Evolutionary conservation across 768 basidiomycete species (phyloP), one percentile per base, ranked within the genome.

Genomic region (Lactarius evosmus): DNA sequence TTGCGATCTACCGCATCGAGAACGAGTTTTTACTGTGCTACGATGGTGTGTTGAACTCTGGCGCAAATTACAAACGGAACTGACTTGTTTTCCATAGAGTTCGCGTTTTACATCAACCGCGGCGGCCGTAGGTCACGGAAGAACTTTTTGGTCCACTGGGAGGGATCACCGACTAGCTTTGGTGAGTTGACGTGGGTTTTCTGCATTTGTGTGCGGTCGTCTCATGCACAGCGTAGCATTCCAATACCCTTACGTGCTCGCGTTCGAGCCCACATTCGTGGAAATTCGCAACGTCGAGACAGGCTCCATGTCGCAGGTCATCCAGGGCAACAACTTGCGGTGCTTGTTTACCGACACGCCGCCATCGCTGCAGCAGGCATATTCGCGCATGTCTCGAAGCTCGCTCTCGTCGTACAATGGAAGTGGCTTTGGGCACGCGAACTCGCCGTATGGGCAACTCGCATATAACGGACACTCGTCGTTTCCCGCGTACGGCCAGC

Each of bases 51-150:
- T 78, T 16, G 32, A 51, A 11, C 12, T 16, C 17, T 44, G 16
- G 29, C 46, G 7, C 38, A 25, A 2, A 7, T 56, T 54, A 22
- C 34, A 30, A 30, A 34, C 17, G 52, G 56, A 38, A 33, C 30
- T 59, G 51, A 50, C 22, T 2, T 59, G 30, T 27, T 1, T 41
- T 4, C n/a, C 2, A 38, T 69, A 97, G 97, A 98, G 77, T 99
- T 98, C 73, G 97, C 97, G 0, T 98, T 99, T 74, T 98, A 98
- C 75, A 95, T 99, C 68, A 96, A 98, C 76, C 93, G 92, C 79
- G 95, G 88, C 66, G 97, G 97, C 2, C 90, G 93, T 79, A 81
- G 94, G 65, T 93, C 95, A 55, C 80, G 92, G 58, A 89, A 85
- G 66, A 87, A 93, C 62, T 98, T 98, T 80, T 92, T 95, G 83